These are phyloP conservation scores for Trametes pubescens DNA, from an alignment of 1,284 basidiomycete genomes.

Conservation along the genomic window DNA sequence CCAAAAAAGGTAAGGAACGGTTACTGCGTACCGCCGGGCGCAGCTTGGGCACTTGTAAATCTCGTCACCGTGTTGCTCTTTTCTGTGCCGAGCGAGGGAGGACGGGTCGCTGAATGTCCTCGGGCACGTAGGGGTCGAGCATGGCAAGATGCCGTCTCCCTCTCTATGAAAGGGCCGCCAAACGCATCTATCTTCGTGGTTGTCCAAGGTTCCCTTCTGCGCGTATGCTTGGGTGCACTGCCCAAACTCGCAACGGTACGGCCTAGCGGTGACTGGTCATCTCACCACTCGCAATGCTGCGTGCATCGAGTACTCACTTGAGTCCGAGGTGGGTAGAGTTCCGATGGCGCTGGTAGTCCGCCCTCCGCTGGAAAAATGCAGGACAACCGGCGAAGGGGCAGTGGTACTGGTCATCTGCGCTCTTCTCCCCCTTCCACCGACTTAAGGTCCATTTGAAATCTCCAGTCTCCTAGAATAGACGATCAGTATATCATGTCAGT, in stretches of 20 bases:
- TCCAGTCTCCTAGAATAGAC: too few relatives aligned
- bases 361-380: not conserved
- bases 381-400: not conserved
- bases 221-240: not conserved
- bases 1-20: not conserved
- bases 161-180: not conserved
- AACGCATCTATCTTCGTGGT: not conserved
- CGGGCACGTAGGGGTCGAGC: constrained; percentile 41
- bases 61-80: constrained; percentile 24
- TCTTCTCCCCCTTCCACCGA: too few relatives aligned
- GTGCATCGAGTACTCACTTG: not conserved
- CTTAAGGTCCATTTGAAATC: too few relatives aligned
- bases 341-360: not conserved
- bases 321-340: not conserved
- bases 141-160: not conserved
- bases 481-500: too few relatives aligned
- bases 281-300: too few relatives aligned
- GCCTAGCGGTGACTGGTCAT: not conserved
- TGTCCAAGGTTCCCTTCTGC: not conserved
- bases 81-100: constrained; percentile 48
- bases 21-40: not conserved
- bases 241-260: not conserved
- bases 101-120: constrained; percentile 66
- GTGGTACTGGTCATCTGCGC: not conserved
- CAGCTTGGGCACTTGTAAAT: constrained; percentile 27